Evolutionary conservation across 2,329 filamentous ascomycete species (phyloP).

Genomic region (Cladophialophora chaetospira): DNA sequence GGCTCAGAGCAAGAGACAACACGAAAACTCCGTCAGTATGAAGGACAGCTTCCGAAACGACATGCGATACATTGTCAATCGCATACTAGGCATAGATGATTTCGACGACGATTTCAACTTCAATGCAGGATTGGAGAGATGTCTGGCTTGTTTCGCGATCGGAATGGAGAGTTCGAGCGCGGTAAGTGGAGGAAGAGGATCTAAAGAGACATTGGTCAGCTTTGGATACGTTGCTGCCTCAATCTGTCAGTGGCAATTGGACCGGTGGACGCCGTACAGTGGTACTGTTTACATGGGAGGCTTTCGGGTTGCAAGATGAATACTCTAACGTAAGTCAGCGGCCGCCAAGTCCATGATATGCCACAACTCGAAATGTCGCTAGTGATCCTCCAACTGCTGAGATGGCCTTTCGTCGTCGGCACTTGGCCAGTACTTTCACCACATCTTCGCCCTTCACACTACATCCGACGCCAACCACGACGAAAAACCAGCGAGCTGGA

Average conservation of each 20-base stretch:
- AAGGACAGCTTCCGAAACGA: slow-evolving; percentile 48
- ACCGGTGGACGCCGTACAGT: neutral
- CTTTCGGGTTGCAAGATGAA: too few species aligned
- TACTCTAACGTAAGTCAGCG: too few species aligned
- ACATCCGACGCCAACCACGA: too few species aligned
- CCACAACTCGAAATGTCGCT: too few species aligned
- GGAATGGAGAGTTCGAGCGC: slow-evolving; percentile 6
- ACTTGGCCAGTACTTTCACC: too few species aligned
- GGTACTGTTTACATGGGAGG: too few species aligned
- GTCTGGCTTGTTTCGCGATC: slow-evolving; percentile 51
- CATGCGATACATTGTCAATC: slow-evolving; percentile 44
- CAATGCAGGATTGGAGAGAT: too few species aligned
- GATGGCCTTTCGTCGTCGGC: too few species aligned
- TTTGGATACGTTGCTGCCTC: slow-evolving; percentile 21
- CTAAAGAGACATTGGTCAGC: slow-evolving; percentile 12
- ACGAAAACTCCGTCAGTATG: slow-evolving; percentile 46
- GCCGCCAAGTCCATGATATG: too few species aligned
- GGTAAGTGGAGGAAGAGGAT: neutral
- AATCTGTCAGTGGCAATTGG: slow-evolving; percentile 25
- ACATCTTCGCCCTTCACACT: too few species aligned
- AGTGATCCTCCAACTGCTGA: too few species aligned
- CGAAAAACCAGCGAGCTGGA: too few species aligned
- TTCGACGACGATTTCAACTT: slow-evolving; percentile 41
- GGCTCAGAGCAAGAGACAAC: slow-evolving; percentile 41
- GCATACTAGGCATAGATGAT: slow-evolving; percentile 48